Base-by-base conservation (phyloP, 257 asterid species). In the Lycium ferocissimum region DNA sequence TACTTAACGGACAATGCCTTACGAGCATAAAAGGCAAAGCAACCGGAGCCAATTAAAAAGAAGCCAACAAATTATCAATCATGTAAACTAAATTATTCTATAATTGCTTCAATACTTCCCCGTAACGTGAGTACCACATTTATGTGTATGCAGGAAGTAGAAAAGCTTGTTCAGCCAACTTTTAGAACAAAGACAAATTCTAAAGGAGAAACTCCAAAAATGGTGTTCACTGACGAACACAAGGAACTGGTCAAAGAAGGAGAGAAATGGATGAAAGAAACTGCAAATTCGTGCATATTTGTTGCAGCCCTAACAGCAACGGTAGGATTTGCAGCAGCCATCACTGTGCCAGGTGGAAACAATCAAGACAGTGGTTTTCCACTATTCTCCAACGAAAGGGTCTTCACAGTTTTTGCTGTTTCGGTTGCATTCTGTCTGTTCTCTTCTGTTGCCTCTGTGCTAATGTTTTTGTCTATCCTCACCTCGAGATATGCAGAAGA, bases 71-170 rank as follows among this genome's bases (percentile, higher is more conserved):
- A n/a, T n/a, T n/a, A n/a, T n/a, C n/a, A n/a, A n/a, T n/a, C n/a
- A n/a, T n/a, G n/a, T n/a, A n/a, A n/a, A n/a, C n/a, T n/a, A n/a
- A n/a, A n/a, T n/a, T n/a, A n/a, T n/a, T n/a, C n/a, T n/a, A n/a
- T n/a, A n/a, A n/a, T n/a, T n/a, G n/a, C n/a, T n/a, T n/a, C n/a
- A n/a, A n/a, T n/a, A n/a, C n/a, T n/a, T n/a, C n/a, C n/a, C n/a
- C n/a, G n/a, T n/a, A n/a, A n/a, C n/a, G n/a, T n/a, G n/a, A n/a
- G n/a, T n/a, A n/a, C n/a, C n/a, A n/a, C n/a, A n/a, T n/a, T n/a
- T n/a, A n/a, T n/a, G n/a, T n/a, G 20, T 59, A 59, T 43, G 51
- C 87, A 89, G 91, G 91, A 87, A 84, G 89, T 89, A 33, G 87
- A 87, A 71, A 87, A 83, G 22, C 85, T 87, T 76, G 88, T 89